phyloP scores from a whole-genome alignment of 1,284 basidiomycete genomes.

The Sphagnurus paluster region DNA sequence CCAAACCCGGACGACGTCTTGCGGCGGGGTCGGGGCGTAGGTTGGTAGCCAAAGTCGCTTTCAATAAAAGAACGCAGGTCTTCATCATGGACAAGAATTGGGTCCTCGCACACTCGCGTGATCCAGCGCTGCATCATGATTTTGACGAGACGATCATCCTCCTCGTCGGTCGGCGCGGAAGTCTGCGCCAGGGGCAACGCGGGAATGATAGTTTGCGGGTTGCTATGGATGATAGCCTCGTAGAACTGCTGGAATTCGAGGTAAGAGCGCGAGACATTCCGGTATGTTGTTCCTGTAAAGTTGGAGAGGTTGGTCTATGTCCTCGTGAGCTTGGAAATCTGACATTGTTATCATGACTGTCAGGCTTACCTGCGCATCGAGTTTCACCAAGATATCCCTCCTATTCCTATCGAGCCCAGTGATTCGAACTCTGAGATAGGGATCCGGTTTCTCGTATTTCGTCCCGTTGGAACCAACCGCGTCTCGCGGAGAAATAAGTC shows the following conservation, averaged over 20 bases:
- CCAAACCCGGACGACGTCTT: slow-evolving; percentile 70
- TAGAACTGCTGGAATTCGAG: slow-evolving; percentile 91
- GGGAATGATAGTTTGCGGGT: slow-evolving; percentile 89
- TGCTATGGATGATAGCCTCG: slow-evolving; percentile 79
- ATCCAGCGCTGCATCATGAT: slow-evolving; percentile 94
- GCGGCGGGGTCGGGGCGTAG: slow-evolving; percentile 71
- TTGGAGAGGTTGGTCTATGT: slow-evolving; percentile 89
- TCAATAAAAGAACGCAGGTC: slow-evolving; percentile 92
- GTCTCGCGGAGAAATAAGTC: slow-evolving; percentile 72
- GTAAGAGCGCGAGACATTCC: slow-evolving; percentile 90
- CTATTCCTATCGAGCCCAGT: slow-evolving; percentile 90
- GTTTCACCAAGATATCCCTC: slow-evolving; percentile 86
- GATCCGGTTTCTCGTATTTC: slow-evolving; percentile 72
- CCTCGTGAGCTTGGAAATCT: slow-evolving; percentile 9
- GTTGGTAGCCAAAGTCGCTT: slow-evolving; percentile 92
- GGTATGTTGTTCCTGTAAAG: slow-evolving; percentile 85
- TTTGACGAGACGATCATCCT: slow-evolving; percentile 91
- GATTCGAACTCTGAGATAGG: slow-evolving; percentile 85
- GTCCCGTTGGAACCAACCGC: slow-evolving; percentile 64
- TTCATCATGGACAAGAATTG: slow-evolving; percentile 83
- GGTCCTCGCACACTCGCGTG: slow-evolving; percentile 85
- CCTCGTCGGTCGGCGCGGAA: slow-evolving; percentile 92
- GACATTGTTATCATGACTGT: not conserved
- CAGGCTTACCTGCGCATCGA: slow-evolving; percentile 84
- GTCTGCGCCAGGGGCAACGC: slow-evolving; percentile 90